Conservation (phyloP, 2,329 filamentous ascomycete species). For the Fusarium tjaetaba region DNA sequence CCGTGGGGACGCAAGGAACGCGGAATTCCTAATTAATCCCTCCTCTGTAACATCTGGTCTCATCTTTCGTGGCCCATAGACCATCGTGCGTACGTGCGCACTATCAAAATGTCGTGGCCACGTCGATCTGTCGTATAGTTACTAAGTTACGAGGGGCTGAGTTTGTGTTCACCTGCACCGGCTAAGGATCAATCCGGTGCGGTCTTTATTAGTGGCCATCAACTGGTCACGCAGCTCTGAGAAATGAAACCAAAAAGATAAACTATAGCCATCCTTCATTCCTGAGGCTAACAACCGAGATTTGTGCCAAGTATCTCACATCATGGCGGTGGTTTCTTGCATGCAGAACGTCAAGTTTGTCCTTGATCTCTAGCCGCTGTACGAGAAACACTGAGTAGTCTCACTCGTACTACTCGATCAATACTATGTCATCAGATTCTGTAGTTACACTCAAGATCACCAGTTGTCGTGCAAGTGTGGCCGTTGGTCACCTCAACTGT, state of each 20-base stretch:
- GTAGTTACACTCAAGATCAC: not conserved
- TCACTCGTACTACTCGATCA: not conserved
- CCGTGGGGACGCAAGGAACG: conserved; percentile 29
- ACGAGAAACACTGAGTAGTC: not conserved
- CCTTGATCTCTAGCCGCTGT: not conserved
- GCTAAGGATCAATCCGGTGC: conserved; percentile 8
- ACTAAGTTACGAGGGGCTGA: conserved; percentile 5
- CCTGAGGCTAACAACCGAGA: not conserved
- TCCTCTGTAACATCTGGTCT: conserved; percentile 14
- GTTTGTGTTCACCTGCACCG: conserved; percentile 3
- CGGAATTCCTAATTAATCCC: not conserved
- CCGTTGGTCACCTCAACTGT: not conserved
- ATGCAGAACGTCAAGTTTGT: not conserved
- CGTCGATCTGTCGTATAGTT: conserved; percentile 14
- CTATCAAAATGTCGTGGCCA: conserved; percentile 21
- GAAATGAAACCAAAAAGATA: not conserved
- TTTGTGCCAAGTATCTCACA: not conserved
- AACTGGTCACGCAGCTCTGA: not conserved
- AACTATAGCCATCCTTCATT: conserved; percentile 11
- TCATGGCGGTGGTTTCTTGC: not conserved
- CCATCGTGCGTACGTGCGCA: not conserved
- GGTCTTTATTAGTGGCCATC: not conserved
- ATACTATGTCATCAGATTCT: not conserved
- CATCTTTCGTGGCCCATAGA: conserved; percentile 9
- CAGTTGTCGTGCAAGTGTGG: not conserved